Evolutionary conservation across 1,139 yeast genomes (phyloP).

Genomic region (Lizanozyma gosingica): DNA sequence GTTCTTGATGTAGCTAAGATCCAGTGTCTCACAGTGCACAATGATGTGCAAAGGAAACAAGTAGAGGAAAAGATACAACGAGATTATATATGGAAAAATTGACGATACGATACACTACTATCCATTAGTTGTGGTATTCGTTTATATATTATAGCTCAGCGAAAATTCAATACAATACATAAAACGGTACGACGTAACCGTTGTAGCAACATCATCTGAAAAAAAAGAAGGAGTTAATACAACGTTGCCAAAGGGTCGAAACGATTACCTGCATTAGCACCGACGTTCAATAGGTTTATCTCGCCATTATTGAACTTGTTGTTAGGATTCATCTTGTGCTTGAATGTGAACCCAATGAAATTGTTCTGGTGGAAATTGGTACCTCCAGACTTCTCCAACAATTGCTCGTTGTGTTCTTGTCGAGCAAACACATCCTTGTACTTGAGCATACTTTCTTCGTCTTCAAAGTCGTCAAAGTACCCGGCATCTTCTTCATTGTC

Average conservation of each 20-base stretch:
- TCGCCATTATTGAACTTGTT: slow-evolving; percentile 38
- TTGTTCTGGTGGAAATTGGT: slow-evolving; percentile 47
- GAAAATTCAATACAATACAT: no score
- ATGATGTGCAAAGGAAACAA: slow-evolving; percentile 33
- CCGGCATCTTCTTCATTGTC: slow-evolving; percentile 98
- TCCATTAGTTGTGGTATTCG: background rate
- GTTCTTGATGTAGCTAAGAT: slow-evolving; percentile 40
- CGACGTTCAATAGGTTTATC: slow-evolving; percentile 26
- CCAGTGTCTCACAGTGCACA: slow-evolving; percentile 38
- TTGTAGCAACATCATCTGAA: background rate
- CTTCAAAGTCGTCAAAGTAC: slow-evolving; percentile 94
- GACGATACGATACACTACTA: no score
- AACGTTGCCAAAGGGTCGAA: slow-evolving; percentile 41
- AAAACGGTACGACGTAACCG: no score
- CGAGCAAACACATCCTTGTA: slow-evolving; percentile 94
- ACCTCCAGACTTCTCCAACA: slow-evolving; percentile 57
- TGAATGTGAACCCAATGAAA: slow-evolving; percentile 93
- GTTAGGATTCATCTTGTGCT: slow-evolving; percentile 69
- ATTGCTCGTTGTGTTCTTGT: slow-evolving; percentile 72
- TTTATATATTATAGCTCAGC: background rate
- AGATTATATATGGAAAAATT: slow-evolving; percentile 50
- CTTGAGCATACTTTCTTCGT: slow-evolving; percentile 94
- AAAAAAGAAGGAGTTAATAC: slow-evolving; percentile 15
- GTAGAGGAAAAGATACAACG: slow-evolving; percentile 39
- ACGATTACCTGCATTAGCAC: slow-evolving; percentile 15